These are phyloP conservation scores for Debaryomyces singareniensis DNA, from an alignment of 1,139 yeast species.

Conservation along the genomic window DNA sequence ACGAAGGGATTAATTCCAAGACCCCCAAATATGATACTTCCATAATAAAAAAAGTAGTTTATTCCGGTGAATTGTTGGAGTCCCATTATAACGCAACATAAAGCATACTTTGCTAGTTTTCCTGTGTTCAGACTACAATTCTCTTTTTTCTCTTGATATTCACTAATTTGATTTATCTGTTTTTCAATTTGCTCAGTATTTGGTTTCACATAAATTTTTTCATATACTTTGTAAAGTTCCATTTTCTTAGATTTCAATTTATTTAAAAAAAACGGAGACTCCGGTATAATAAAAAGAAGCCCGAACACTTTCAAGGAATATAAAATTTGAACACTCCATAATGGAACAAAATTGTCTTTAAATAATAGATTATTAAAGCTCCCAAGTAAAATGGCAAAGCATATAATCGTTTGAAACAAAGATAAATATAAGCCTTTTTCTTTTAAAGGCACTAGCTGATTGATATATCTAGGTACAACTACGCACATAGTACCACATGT, in stretches of 20 bases:
- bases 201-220: conserved; percentile 2
- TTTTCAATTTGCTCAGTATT: conserved; percentile 3
- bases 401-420: conserved; percentile 18
- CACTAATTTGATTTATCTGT: neutral
- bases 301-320: conserved; percentile 1
- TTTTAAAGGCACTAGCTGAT: conserved; percentile 11
- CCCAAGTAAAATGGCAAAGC: conserved; percentile 9
- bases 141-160: no score
- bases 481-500: conserved; percentile 22
- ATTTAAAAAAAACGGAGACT: conserved; percentile 2
- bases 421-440: conserved; percentile 16
- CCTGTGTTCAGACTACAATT: no score
- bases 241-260: neutral
- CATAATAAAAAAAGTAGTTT: conserved; percentile 28
- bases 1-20: conserved; percentile 2
- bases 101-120: conserved; percentile 1
- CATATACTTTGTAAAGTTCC: conserved; percentile 1
- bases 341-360: conserved; percentile 5
- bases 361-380: conserved; percentile 1
- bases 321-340: conserved; percentile 13
- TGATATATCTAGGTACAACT: conserved; percentile 21
- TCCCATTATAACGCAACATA: conserved; percentile 17
- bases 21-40: conserved; percentile 14
- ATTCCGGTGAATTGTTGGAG: conserved; percentile 32
- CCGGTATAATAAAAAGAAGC: conserved; percentile 3